These are phyloP conservation scores for Haplographium delicatum DNA, from an alignment of 495 filamentous ascomycete genomes.

Conservation along the genomic window DNA sequence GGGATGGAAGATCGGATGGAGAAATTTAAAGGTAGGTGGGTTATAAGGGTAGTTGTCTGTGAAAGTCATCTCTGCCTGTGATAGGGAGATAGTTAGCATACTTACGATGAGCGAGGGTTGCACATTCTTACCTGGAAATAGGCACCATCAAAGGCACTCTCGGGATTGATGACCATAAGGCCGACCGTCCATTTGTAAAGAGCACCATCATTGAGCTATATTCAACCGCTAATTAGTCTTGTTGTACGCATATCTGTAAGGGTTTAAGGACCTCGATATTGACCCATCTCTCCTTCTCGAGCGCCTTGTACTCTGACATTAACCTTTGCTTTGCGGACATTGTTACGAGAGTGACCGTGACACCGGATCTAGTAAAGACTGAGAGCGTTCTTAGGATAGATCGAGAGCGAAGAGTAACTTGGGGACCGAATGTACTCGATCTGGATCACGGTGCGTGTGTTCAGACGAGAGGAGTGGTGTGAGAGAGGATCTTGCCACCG, in stretches of 20 bases:
- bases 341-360: neutral
- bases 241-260: too few species aligned
- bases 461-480: too few species aligned
- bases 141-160: constrained; percentile 85
- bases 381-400: neutral
- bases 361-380: constrained; percentile 1
- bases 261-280: constrained; percentile 79
- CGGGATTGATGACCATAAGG: constrained; percentile 86
- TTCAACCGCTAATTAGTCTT: too few species aligned
- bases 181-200: constrained; percentile 83
- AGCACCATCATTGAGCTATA: constrained; percentile 63
- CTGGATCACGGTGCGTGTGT: too few species aligned
- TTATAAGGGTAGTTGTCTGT: constrained; percentile 83
- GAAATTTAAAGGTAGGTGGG: constrained; percentile 90
- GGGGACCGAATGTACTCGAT: too few species aligned
- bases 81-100: constrained; percentile 9
- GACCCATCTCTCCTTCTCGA: constrained; percentile 88
- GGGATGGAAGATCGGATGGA: constrained; percentile 78
- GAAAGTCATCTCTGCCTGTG: constrained; percentile 74
- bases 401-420: neutral
- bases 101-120: neutral
- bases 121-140: constrained; percentile 64
- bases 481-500: too few species aligned
- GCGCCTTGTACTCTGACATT: constrained; percentile 80
- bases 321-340: constrained; percentile 61